A percentile compares a stretch with the other conserved stretches of the same genome.
phyloP scores from a whole-genome alignment of 305 asterid species.

The Salvia sclarea region DNA sequence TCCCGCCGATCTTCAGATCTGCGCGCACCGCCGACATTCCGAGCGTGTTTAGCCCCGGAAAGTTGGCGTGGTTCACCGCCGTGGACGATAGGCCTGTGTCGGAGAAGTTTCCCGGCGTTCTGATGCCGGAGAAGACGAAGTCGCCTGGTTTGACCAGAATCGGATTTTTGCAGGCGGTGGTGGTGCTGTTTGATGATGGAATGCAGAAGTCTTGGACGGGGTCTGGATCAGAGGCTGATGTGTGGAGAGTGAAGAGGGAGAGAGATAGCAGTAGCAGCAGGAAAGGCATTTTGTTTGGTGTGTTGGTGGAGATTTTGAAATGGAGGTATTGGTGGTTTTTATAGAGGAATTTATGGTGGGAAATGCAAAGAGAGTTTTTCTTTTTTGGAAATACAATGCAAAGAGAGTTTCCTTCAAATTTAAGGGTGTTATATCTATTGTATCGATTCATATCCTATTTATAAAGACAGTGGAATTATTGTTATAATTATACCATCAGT shows the following conservation, averaged over 20 bases:
- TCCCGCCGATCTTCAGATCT: slow-evolving; percentile 51
- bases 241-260: slow-evolving; percentile 8
- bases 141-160: slow-evolving; percentile 41
- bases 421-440: too few relatives aligned
- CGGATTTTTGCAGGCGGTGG: slow-evolving; percentile 41
- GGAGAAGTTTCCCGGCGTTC: slow-evolving; percentile 47
- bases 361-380: too few relatives aligned
- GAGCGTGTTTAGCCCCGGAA: slow-evolving; percentile 58
- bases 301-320: background rate
- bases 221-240: slow-evolving; percentile 49
- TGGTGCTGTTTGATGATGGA: slow-evolving; percentile 26
- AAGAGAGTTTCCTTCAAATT: background rate
- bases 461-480: too few relatives aligned
- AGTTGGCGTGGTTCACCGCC: slow-evolving; percentile 35
- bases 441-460: too few relatives aligned
- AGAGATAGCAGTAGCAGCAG: slow-evolving; percentile 9
- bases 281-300: slow-evolving; percentile 34
- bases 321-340: background rate
- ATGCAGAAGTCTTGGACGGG: slow-evolving; percentile 57
- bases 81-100: slow-evolving; percentile 42
- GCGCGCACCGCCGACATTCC: slow-evolving; percentile 60
- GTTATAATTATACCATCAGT: too few relatives aligned
- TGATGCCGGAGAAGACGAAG: slow-evolving; percentile 47
- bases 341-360: slow-evolving; percentile 24
- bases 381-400: too few relatives aligned